phyloP scores from a whole-genome alignment of 2,329 filamentous ascomycete species.

The Metarhizium anisopliae region DNA sequence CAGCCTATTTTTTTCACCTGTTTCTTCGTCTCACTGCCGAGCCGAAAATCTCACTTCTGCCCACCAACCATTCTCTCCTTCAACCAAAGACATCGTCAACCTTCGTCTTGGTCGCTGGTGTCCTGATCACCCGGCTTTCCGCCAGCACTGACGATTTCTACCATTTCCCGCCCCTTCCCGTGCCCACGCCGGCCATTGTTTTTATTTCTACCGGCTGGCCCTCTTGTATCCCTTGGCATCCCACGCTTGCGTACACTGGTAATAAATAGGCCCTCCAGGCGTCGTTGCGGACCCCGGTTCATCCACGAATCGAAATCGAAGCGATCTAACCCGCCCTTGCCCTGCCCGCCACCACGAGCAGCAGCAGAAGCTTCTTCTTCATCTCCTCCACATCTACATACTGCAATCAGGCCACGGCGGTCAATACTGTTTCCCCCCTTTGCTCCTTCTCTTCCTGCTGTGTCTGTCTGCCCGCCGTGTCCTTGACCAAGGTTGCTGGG shows the following conservation, averaged over 20 bases:
- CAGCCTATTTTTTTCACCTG: neutral
- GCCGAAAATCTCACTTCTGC: slow-evolving; percentile 2
- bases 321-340: neutral
- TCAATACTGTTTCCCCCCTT: neutral
- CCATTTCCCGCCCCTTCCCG: neutral
- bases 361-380: neutral
- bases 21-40: slow-evolving; percentile 2
- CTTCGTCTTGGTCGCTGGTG: neutral
- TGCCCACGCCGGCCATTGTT: neutral
- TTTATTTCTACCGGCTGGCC: neutral
- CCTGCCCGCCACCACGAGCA: neutral
- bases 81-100: neutral
- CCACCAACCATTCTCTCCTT: neutral
- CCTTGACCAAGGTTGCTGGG: neutral
- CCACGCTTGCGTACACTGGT: neutral
- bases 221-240: neutral
- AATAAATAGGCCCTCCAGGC: neutral
- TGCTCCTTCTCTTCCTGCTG: neutral
- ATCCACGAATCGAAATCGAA: neutral
- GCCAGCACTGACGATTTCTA: neutral
- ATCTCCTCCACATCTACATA: neutral
- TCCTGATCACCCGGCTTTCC: neutral
- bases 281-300: neutral
- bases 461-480: neutral
- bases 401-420: neutral